These are phyloP conservation scores for Vanilla planifolia DNA, from an alignment of 106 monocot species.

Conservation along the genomic window DNA sequence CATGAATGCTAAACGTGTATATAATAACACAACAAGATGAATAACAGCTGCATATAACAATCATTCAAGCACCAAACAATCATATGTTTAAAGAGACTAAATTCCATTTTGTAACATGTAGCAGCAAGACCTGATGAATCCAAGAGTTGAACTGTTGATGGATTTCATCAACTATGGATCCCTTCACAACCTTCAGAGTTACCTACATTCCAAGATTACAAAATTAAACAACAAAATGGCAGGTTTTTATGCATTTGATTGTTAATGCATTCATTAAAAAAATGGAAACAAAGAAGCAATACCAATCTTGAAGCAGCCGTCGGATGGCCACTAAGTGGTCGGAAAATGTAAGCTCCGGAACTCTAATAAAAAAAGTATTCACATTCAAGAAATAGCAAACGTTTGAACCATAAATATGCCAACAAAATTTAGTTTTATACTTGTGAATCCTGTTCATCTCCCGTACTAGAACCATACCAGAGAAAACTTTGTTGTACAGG, in stretches of 20 bases:
- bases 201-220: constrained; percentile 17
- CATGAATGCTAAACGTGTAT: too few relatives aligned
- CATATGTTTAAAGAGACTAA: too few relatives aligned
- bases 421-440: constrained; percentile 13
- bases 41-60: too few relatives aligned
- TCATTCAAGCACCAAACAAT: too few relatives aligned
- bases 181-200: constrained; percentile 30
- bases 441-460: constrained; percentile 47
- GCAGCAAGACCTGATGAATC: constrained; percentile 42
- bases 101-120: background rate
- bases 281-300: background rate
- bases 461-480: constrained; percentile 61
- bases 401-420: background rate
- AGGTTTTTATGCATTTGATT: too few relatives aligned
- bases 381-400: background rate
- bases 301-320: constrained; percentile 43
- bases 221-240: background rate
- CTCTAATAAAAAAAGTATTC: constrained; percentile 22
- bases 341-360: constrained; percentile 80
- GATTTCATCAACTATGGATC: constrained; percentile 49
- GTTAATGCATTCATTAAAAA: background rate
- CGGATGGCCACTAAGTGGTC: constrained; percentile 59
- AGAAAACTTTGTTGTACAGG: constrained; percentile 62
- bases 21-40: too few relatives aligned
- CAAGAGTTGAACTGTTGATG: constrained; percentile 54